phyloP scores from a whole-genome alignment of 179 eudicot genomes.

The Actinidia chinensis region DNA sequence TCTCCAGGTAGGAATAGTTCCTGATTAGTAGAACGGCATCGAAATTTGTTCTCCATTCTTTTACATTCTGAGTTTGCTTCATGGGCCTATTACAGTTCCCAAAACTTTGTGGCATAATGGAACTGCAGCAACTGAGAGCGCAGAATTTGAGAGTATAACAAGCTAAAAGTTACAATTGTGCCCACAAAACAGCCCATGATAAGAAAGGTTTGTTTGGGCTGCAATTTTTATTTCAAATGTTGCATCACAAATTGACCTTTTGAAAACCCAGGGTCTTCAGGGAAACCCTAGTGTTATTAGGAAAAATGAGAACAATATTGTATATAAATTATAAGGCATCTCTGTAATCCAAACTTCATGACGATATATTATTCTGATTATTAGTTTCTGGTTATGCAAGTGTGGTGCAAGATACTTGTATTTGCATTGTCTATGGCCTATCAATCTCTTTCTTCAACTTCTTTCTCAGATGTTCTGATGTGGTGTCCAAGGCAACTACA shows the following conservation, averaged over 20 bases:
- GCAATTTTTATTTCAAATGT: not conserved
- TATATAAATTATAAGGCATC: not conserved
- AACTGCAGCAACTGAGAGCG: constrained; percentile 95
- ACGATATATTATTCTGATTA: not conserved
- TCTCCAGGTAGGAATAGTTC: constrained; percentile 65
- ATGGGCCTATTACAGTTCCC: constrained; percentile 63
- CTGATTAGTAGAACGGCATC: constrained; percentile 13
- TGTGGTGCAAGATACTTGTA: no score
- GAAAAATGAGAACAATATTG: not conserved
- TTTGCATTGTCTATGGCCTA: constrained; percentile 13
- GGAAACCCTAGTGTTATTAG: not conserved
- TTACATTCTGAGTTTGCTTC: constrained; percentile 25
- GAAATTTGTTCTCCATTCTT: not conserved
- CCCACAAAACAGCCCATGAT: constrained; percentile 99
- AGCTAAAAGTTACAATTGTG: constrained; percentile 91
- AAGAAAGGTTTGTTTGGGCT: constrained; percentile 67
- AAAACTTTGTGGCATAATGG: constrained; percentile 99
- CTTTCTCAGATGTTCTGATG: constrained; percentile 84
- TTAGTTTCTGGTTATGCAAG: not conserved
- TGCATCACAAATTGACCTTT: constrained; percentile 6
- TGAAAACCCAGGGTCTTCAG: not conserved
- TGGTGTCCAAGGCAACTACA: constrained; percentile 79
- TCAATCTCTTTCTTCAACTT: constrained; percentile 17
- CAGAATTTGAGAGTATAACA: constrained; percentile 99
- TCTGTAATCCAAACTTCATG: constrained; percentile 7